Base-by-base conservation (phyloP, 2,329 filamentous ascomycete genomes). In the Pseudocercospora musae region DNA sequence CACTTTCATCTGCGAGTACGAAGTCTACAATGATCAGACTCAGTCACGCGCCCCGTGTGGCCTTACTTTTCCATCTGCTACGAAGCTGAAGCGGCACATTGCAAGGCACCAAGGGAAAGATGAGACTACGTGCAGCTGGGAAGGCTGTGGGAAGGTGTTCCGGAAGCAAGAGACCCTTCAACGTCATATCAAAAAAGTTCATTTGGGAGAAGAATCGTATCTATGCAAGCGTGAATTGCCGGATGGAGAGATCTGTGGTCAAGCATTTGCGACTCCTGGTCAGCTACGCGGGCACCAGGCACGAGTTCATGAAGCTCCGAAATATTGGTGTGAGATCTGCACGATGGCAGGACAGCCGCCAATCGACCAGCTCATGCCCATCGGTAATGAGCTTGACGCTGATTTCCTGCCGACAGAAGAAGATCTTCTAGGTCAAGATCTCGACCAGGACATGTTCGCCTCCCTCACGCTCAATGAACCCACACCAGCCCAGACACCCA, bases 141-240 rank as follows among this genome's bases (percentile, higher is more conserved):
- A 86, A 10, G 89, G 83, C 2, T 97, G 94, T 73, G 87, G 82
- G 53, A 95, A 95, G 80, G 87, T 86, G 20, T 98, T 97, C 75
- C 86, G 94, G 64, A 97, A 96, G 77, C 89, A 92, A 73, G 87
- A 92, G 67, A 96, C 92, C 0, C 82, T 97, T 15, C 87, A 93
- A 73, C 88, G 90, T 57, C 94, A 98, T 74, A 85, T 96, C 66
- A 86, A 88, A 58, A 85, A 86, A 9, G 88, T 87, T 11, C 94
- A 98, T 75, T 79, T 94, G 42, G 81, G 88, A 27, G 77, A 89
- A 62, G 86, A 88, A 50, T 87, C 91, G 0, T 96, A 87, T 71
- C 81, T 82, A 4, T 98, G 94, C 75, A 79, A 81, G 0, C 81
- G 88, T 61, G 66, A 69, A 20, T 79, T 87, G 65, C 73, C 78